A percentile compares a stretch with the other conserved stretches of the same genome.
These are phyloP conservation scores for Zygosaccharomyces lentus DNA, from an alignment of 805 yeast species.

Conservation along the genomic window DNA sequence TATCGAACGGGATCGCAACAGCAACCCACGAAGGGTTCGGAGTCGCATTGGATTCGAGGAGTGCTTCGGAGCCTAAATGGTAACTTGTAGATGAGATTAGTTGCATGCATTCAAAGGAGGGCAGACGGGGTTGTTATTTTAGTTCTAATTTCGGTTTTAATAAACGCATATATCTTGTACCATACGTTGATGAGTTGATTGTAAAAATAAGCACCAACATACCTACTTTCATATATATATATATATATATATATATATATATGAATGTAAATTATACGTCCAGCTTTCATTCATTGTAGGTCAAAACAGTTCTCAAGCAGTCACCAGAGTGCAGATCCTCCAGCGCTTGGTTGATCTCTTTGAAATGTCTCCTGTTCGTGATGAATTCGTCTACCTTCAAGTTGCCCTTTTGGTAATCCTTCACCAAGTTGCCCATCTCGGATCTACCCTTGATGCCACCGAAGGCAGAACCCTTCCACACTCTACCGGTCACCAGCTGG, in stretches of 20 bases:
- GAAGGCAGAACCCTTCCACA: conserved; percentile 98
- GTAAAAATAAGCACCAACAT: not conserved
- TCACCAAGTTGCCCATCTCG: conserved; percentile 86
- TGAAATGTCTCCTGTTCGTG: conserved; percentile 80
- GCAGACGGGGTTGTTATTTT: conserved; percentile 4
- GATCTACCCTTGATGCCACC: conserved; percentile 99
- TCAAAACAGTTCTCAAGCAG: conserved; percentile 87
- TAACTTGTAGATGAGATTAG: conserved; percentile 3
- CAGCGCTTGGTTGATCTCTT: conserved; percentile 80
- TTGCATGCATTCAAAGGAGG: conserved; percentile 3
- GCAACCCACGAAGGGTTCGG: conserved; percentile 16
- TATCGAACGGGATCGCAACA: not conserved
- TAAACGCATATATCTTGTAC: conserved; percentile 6
- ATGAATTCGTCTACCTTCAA: conserved; percentile 92
- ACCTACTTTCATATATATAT: not conserved
- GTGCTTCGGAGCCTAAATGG: conserved; percentile 25
- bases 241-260: not conserved
- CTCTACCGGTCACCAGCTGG: conserved; percentile 98
- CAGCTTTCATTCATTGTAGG: conserved; percentile 22
- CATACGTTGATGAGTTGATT: conserved; percentile 1
- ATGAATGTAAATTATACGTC: not conserved
- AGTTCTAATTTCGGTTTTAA: conserved; percentile 6
- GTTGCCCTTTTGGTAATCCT: conserved; percentile 74
- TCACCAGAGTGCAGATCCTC: conserved; percentile 93
- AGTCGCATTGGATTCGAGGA: conserved; percentile 20